Conservation (phyloP, 805 yeast species). For the Saturnispora mendoncae region DNA sequence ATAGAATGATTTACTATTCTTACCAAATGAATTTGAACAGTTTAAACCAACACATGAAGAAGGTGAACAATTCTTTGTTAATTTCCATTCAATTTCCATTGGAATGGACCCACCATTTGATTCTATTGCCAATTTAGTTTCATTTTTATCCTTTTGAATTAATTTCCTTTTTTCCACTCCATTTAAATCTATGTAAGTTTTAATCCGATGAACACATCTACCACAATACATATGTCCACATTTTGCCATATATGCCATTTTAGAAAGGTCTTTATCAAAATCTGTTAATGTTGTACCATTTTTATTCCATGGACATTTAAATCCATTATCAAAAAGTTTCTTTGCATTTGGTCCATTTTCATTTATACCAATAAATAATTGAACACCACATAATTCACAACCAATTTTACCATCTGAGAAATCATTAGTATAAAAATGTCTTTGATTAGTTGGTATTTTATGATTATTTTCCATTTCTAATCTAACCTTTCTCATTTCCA, state of each 20-base stretch:
- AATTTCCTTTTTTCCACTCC: constrained; percentile 13
- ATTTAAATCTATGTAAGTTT: constrained; percentile 19
- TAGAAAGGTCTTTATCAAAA: constrained; percentile 52
- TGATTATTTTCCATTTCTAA: constrained; percentile 16
- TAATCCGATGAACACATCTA: constrained; percentile 64
- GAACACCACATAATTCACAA: constrained; percentile 65
- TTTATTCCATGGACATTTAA: constrained; percentile 60
- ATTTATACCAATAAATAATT: constrained; percentile 56
- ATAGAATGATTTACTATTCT: constrained; percentile 36
- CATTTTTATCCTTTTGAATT: constrained; percentile 17
- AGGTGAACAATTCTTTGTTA: constrained; percentile 38
- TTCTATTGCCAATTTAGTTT: constrained; percentile 9
- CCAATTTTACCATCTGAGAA: constrained; percentile 24
- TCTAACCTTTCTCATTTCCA: constrained; percentile 10
- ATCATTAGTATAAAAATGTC: constrained; percentile 24
- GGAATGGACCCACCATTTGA: constrained; percentile 21
- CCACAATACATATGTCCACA: constrained; percentile 91
- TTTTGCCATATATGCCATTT: constrained; percentile 51
- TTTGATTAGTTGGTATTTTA: constrained; percentile 11
- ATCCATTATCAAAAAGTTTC: constrained; percentile 23
- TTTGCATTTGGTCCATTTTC: constrained; percentile 33
- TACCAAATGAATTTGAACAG: constrained; percentile 38
- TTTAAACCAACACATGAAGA: constrained; percentile 45
- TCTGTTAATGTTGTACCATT: constrained; percentile 36
- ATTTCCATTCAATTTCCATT: constrained; percentile 31